Percentiles rank a stretch among this genome's conserved stretches.
Evolutionary conservation across 192 early-diverging fungal genomes (phyloP).

Genomic region (Coemansia asiatica): DNA sequence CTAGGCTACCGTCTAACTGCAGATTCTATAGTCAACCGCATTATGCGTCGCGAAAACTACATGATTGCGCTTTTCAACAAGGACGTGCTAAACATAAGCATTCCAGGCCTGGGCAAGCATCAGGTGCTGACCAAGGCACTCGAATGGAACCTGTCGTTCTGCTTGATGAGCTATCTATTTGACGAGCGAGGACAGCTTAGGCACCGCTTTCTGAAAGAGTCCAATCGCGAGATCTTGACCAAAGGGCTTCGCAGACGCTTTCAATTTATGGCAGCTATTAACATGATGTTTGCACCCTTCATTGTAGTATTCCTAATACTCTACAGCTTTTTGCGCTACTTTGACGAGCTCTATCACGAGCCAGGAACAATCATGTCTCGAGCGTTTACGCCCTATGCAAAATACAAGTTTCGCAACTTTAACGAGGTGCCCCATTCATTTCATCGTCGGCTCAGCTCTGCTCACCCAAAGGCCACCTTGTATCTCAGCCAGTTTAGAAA

Average conservation of each 20-base stretch:
- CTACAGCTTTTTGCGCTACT: constrained; percentile 90
- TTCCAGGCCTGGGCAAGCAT: constrained; percentile 61
- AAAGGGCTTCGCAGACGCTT: constrained; percentile 77
- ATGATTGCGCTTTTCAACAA: constrained; percentile 94
- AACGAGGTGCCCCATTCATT: constrained; percentile 96
- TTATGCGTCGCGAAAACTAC: constrained; percentile 98
- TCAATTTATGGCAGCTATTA: constrained; percentile 83
- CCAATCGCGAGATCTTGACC: constrained; percentile 63
- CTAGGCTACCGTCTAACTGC: constrained; percentile 61
- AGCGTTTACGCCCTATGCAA: constrained; percentile 80
- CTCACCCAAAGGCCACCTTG: constrained; percentile 70
- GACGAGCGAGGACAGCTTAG: constrained; percentile 82
- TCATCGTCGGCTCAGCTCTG: constrained; percentile 68
- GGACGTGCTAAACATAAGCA: constrained; percentile 77
- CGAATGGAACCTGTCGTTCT: constrained; percentile 90
- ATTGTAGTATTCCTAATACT: constrained; percentile 77
- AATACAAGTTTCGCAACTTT: constrained; percentile 95
- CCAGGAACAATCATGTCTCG: constrained; percentile 80
- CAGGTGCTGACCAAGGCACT: constrained; percentile 82
- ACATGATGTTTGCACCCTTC: constrained; percentile 84
- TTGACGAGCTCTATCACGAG: constrained; percentile 81
- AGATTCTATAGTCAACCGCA: constrained; percentile 84
- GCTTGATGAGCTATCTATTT: constrained; percentile 84
- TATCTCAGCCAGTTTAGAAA: constrained; percentile 93
- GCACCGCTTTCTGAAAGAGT: constrained; percentile 76